Evolutionary conservation across 2,329 filamentous ascomycete species (phyloP), one percentile per base, ranked within the genome.

Genomic region (Coniella lustricola): DNA sequence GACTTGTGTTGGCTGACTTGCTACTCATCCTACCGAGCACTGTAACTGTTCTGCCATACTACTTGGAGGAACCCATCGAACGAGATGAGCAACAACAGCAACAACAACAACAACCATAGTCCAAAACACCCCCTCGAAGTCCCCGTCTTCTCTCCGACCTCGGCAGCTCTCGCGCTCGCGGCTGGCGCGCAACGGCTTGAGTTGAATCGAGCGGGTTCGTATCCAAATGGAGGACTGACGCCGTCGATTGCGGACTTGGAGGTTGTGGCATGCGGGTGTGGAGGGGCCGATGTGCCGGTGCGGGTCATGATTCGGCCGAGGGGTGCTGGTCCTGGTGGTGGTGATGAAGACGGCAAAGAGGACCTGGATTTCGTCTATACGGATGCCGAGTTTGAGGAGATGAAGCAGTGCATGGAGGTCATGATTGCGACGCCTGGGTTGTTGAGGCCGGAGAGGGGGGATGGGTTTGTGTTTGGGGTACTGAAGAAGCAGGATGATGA

Each of bases 391-490:
- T 56, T 75, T 4, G 55, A 57, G 9, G 25, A 50, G 4, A 81
- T 81, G 77, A 55, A 55, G 35, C 46, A 54, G 2, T 55, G 62
- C 7, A 69, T 80, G 9, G 40, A 14, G 0, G 52, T 39, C 0
- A 69, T 78, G 0, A 69, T 78, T 57, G 67, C 64, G 41, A 55
- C 55, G 1, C 57, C 65, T 0, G 65, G 66, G 0, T 49, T 68
- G 3, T 57, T 80, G 45, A 56, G 65, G 21, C 54, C 61, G 0
- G 54, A 56, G 2, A 64, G 65, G 13, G 75, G 74, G 3, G 77
- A 81, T 53, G 75, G 75, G 1, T 81, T 81, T 54, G 76, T 81
- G 7, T 77, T 81, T 54, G 77, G 77, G 4, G 61, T 75, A 2
- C 53, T 80, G 12, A 51, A 46, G 31, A 20, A 3, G 32, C 25